phyloP scores from a whole-genome alignment of 257 asterid genomes.

The Scutellaria baicalensis region DNA sequence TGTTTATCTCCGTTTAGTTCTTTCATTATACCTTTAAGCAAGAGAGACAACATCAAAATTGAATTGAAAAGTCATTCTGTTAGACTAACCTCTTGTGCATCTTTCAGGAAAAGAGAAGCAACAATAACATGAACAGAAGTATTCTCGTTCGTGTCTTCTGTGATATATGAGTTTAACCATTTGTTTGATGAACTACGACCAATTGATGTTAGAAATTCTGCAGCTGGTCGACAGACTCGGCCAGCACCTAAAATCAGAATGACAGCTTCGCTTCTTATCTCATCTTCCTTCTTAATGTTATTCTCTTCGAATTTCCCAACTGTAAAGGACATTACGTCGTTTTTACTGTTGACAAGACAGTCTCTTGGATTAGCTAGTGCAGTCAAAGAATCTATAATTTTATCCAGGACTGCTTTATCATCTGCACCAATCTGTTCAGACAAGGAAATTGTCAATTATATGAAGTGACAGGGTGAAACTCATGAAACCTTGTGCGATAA shows the following conservation, averaged over 20 bases:
- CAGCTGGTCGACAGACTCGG: conserved; percentile 97
- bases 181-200: conserved; percentile 42
- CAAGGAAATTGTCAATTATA: neutral
- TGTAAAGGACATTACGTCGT: conserved; percentile 44
- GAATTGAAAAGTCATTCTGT: neutral
- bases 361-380: conserved; percentile 58
- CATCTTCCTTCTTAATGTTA: conserved; percentile 31
- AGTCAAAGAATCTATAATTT: conserved; percentile 65
- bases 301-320: conserved; percentile 44
- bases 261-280: conserved; percentile 27
- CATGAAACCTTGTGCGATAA: neutral
- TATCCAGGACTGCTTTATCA: conserved; percentile 57
- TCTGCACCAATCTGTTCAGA: conserved; percentile 77
- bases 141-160: conserved; percentile 38
- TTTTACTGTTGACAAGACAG: conserved; percentile 22
- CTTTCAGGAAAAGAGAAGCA: conserved; percentile 87
- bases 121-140: conserved; percentile 55
- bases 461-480: neutral
- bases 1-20: neutral
- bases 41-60: neutral
- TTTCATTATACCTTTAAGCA: conserved; percentile 2
- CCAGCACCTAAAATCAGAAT: conserved; percentile 94
- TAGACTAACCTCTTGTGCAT: conserved; percentile 78
- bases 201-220: conserved; percentile 63
- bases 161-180: conserved; percentile 34